phyloP scores from a whole-genome alignment of 768 basidiomycete species.

The Guyanaporus albipodus region DNA sequence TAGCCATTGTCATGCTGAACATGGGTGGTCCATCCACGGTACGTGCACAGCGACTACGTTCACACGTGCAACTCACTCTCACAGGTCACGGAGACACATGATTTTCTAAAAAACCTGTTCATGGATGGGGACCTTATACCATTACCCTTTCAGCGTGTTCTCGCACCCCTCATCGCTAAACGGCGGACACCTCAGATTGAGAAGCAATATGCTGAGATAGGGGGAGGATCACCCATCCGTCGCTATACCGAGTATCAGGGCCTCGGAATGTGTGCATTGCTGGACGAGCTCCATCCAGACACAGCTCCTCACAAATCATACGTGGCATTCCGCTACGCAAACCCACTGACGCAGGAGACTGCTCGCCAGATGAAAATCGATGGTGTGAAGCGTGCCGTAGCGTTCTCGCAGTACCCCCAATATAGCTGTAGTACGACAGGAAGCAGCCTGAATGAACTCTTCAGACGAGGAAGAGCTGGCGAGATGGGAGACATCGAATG shows the following conservation, averaged over 20 bases:
- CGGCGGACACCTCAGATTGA: slow-evolving; percentile 92
- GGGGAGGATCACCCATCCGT: slow-evolving; percentile 95
- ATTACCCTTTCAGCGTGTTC: slow-evolving; percentile 81
- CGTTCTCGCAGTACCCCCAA: slow-evolving; percentile 98
- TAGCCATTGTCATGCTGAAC: slow-evolving; percentile 94
- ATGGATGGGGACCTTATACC: slow-evolving; percentile 92
- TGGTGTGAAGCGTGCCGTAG: slow-evolving; percentile 87
- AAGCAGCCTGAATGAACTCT: slow-evolving; percentile 93
- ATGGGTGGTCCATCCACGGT: slow-evolving; percentile 98
- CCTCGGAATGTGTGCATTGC: slow-evolving; percentile 79
- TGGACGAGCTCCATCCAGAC: slow-evolving; percentile 91
- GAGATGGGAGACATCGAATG: slow-evolving; percentile 74
- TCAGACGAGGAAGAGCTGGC: slow-evolving; percentile 56
- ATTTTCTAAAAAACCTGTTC: slow-evolving; percentile 91
- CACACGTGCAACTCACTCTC: slow-evolving; percentile 1
- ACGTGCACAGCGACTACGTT: slow-evolving; percentile 23
- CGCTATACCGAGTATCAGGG: slow-evolving; percentile 88
- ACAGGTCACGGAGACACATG: slow-evolving; percentile 87
- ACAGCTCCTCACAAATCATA: slow-evolving; percentile 96
- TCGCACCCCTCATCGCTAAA: slow-evolving; percentile 86
- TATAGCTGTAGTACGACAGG: slow-evolving; percentile 98
- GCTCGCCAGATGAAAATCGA: slow-evolving; percentile 82
- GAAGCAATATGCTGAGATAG: slow-evolving; percentile 90
- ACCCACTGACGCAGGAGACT: slow-evolving; percentile 81
- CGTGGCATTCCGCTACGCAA: slow-evolving; percentile 92